phyloP scores from a whole-genome alignment of 805 yeast genomes.

The Saccharomycopsis olivae region DNA sequence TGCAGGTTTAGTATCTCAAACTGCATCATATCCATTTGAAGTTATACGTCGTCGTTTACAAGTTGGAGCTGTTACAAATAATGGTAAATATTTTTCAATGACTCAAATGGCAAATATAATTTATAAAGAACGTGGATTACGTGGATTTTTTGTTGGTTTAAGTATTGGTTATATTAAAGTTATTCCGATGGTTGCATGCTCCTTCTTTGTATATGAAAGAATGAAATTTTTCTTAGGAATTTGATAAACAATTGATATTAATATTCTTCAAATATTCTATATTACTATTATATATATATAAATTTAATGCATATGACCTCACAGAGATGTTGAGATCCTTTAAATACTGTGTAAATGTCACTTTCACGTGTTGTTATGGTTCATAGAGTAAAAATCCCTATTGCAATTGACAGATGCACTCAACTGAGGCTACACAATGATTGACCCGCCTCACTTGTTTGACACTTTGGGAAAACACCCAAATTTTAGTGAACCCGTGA shows the following conservation, averaged over 20 bases:
- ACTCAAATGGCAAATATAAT: conserved; percentile 47
- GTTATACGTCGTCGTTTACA: conserved; percentile 92
- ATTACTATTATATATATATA: too few species aligned
- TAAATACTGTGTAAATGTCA: too few species aligned
- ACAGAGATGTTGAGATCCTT: too few species aligned
- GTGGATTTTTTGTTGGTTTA: conserved; percentile 89
- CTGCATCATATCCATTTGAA: conserved; percentile 95
- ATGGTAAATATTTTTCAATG: conserved; percentile 46
- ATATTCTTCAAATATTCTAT: background rate
- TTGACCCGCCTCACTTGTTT: conserved; percentile 15
- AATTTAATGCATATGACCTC: too few species aligned
- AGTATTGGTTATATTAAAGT: conserved; percentile 93
- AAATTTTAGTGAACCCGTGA: conserved; percentile 28
- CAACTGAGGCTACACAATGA: too few species aligned
- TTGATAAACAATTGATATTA: too few species aligned
- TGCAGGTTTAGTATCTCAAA: conserved; percentile 93
- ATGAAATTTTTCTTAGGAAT: conserved; percentile 64
- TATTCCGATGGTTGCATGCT: conserved; percentile 94
- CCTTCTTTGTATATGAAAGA: conserved; percentile 89
- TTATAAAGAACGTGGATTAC: conserved; percentile 62
- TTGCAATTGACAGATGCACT: too few species aligned
- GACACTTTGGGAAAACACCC: conserved; percentile 16
- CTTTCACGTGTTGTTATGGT: too few species aligned
- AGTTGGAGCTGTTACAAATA: conserved; percentile 69
- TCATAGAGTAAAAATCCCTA: too few species aligned